Evolutionary conservation across 139 green algal species (phyloP).

Genomic region (Marvania coccoides): DNA sequence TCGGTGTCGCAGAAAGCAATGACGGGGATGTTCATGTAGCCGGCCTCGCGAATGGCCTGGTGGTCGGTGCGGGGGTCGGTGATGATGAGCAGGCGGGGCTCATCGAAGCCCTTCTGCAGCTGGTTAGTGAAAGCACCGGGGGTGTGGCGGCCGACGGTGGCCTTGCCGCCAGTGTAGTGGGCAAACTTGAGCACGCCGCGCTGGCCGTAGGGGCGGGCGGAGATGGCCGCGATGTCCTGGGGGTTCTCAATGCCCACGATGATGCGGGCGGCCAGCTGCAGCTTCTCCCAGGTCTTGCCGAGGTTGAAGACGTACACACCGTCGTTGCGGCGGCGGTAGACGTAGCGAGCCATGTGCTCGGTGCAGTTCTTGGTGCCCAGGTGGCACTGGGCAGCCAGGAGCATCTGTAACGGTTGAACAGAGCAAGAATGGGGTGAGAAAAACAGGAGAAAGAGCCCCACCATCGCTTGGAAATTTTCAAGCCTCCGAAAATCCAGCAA

Average conservation of each 20-base stretch:
- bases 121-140: slow-evolving; percentile 99
- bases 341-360: slow-evolving; percentile 96
- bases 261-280: slow-evolving; percentile 93
- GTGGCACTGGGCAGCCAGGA: slow-evolving; percentile 85
- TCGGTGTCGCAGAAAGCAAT: slow-evolving; percentile 99
- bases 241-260: slow-evolving; percentile 99
- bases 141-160: slow-evolving; percentile 95
- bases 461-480: neutral
- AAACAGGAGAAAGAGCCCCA: neutral
- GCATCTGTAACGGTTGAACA: slow-evolving; percentile 88
- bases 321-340: slow-evolving; percentile 73
- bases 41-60: slow-evolving; percentile 95
- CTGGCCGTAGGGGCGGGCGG: slow-evolving; percentile 89
- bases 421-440: neutral
- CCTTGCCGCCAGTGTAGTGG: slow-evolving; percentile 91
- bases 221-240: slow-evolving; percentile 67
- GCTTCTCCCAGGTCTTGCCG: slow-evolving; percentile 98
- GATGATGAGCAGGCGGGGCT: slow-evolving; percentile 94
- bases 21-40: slow-evolving; percentile 98
- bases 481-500: no score
- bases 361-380: slow-evolving; percentile 90
- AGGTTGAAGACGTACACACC: slow-evolving; percentile 99
- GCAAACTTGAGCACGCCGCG: slow-evolving; percentile 98
- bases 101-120: slow-evolving; percentile 94
- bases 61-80: slow-evolving; percentile 91